Conservation (phyloP, 495 filamentous ascomycete species). For the Rusavskia elegans region DNA sequence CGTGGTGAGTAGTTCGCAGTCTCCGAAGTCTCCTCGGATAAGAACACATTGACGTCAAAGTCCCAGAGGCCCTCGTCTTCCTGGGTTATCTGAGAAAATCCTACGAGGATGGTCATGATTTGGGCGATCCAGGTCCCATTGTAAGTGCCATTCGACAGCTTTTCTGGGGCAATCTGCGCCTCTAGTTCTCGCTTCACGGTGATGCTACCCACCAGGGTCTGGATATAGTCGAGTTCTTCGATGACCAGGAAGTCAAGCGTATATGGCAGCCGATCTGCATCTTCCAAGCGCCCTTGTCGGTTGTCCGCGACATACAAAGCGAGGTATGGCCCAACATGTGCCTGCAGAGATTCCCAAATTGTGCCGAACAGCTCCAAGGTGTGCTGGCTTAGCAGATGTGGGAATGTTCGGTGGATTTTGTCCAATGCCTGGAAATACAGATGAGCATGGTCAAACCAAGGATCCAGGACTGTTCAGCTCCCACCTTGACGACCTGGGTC, state of each 20-base stretch:
- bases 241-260: slow-evolving; percentile 86
- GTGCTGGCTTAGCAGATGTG: slow-evolving; percentile 61
- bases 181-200: slow-evolving; percentile 76
- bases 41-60: slow-evolving; percentile 84
- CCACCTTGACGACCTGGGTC: slow-evolving; percentile 68
- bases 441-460: background rate
- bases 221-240: slow-evolving; percentile 87
- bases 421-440: slow-evolving; percentile 50
- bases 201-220: slow-evolving; percentile 65
- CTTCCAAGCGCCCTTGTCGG: slow-evolving; percentile 72
- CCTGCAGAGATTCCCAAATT: slow-evolving; percentile 71
- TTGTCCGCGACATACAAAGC: slow-evolving; percentile 72
- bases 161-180: slow-evolving; percentile 43
- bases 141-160: slow-evolving; percentile 30
- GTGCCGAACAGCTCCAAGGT: slow-evolving; percentile 65
- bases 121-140: slow-evolving; percentile 54
- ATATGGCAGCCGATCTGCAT: slow-evolving; percentile 82
- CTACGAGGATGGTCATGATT: slow-evolving; percentile 63
- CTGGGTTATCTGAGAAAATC: slow-evolving; percentile 78
- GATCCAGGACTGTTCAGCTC: background rate
- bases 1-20: slow-evolving; percentile 94
- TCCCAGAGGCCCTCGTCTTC: slow-evolving; percentile 95
- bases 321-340: slow-evolving; percentile 53
- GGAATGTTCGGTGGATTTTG: slow-evolving; percentile 75
- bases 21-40: slow-evolving; percentile 86